These are phyloP conservation scores for Candida verbasci DNA, from an alignment of 805 yeast genomes.

Conservation along the genomic window DNA sequence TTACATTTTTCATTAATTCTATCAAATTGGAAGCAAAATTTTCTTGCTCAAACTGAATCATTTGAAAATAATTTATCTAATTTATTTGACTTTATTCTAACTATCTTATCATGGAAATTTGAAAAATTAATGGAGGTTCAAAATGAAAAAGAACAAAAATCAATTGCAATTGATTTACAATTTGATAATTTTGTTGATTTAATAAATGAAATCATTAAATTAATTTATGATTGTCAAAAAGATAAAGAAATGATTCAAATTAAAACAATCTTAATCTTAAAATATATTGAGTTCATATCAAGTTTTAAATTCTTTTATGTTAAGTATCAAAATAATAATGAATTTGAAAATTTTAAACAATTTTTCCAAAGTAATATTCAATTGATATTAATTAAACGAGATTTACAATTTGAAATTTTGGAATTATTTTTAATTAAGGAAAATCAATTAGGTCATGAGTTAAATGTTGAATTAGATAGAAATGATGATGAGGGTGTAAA, in stretches of 20 bases:
- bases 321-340: constrained; percentile 22
- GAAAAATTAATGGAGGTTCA: constrained; percentile 25
- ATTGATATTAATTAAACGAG: constrained; percentile 21
- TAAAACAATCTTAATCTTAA: constrained; percentile 18
- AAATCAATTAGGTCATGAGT: constrained; percentile 34
- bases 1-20: constrained; percentile 17
- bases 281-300: constrained; percentile 28
- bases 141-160: constrained; percentile 16
- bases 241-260: constrained; percentile 9
- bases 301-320: constrained; percentile 30
- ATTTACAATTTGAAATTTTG: constrained; percentile 28
- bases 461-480: constrained; percentile 43
- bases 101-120: constrained; percentile 29
- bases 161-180: constrained; percentile 16
- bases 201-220: constrained; percentile 10
- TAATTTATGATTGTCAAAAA: constrained; percentile 5
- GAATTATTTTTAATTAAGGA: constrained; percentile 49
- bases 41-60: constrained; percentile 11
- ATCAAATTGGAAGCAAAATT: constrained; percentile 18
- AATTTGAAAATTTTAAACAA: constrained; percentile 27
- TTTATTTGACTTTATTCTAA: constrained; percentile 22
- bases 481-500: constrained; percentile 49
- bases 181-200: constrained; percentile 18
- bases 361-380: constrained; percentile 22
- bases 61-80: constrained; percentile 14